Evolutionary conservation across 176 grass and related monocot genomes (phyloP).

Genomic region (Oryza rufipogon): DNA sequence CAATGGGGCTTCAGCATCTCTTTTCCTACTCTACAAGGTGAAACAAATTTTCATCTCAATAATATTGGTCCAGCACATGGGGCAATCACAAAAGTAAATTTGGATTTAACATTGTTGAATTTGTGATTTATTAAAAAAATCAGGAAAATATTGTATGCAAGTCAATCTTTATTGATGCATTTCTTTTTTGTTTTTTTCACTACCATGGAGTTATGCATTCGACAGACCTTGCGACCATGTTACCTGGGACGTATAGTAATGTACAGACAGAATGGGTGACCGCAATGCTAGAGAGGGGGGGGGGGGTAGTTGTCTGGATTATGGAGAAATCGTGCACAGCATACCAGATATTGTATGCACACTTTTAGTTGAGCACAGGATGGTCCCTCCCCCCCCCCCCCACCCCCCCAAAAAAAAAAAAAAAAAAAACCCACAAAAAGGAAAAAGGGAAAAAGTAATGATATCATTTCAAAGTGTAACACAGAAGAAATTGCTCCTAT

Average conservation of each 20-base stretch:
- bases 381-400: too few relatives aligned
- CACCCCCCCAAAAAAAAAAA: too few relatives aligned
- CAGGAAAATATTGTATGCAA: too few relatives aligned
- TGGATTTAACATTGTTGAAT: not conserved
- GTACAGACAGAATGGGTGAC: not conserved
- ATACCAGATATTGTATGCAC: too few relatives aligned
- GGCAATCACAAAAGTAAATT: not conserved
- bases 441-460: too few relatives aligned
- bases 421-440: too few relatives aligned
- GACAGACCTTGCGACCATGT: not conserved
- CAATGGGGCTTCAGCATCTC: not conserved
- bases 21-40: not conserved
- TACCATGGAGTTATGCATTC: too few relatives aligned
- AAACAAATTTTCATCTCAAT: not conserved
- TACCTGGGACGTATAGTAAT: not conserved
- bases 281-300: not conserved
- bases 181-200: too few relatives aligned
- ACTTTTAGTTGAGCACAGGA: too few relatives aligned
- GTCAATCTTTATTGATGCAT: too few relatives aligned
- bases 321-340: not conserved
- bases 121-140: not conserved
- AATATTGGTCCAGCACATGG: not conserved
- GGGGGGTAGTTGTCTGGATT: not conserved
- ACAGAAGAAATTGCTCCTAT: too few relatives aligned
- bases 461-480: too few relatives aligned